Conservation (phyloP, 2,329 filamentous ascomycete species). For the Paecilomyces niveus region DNA sequence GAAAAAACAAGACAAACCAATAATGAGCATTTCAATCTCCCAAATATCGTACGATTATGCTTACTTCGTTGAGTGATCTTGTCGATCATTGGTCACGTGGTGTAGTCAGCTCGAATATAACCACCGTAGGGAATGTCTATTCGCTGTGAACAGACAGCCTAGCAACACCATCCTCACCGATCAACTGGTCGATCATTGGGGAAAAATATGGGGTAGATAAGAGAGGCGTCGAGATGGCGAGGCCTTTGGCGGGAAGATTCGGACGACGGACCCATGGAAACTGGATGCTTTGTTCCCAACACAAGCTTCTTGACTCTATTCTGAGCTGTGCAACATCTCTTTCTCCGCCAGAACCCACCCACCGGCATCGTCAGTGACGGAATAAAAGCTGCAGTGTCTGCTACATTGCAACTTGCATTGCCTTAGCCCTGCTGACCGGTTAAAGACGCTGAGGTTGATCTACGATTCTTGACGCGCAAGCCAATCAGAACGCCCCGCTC, state of each 20-base stretch:
- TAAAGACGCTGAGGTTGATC: neutral
- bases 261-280: neutral
- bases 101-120: neutral
- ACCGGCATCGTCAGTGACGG: neutral
- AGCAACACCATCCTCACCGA: neutral
- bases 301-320: neutral
- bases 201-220: neutral
- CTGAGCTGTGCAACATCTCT: slow-evolving; percentile 1
- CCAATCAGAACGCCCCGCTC: neutral
- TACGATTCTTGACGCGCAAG: neutral
- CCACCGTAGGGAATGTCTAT: neutral
- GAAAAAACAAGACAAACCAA: neutral
- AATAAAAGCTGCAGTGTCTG: neutral
- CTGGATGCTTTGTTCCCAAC: neutral
- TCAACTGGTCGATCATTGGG: neutral
- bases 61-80: neutral
- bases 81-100: neutral
- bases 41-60: neutral
- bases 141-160: neutral
- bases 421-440: neutral
- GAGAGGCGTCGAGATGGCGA: neutral
- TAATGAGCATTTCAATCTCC: neutral
- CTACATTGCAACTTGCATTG: neutral
- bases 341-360: slow-evolving; percentile 5
- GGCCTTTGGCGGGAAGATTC: neutral